Evolutionary conservation across 2,329 filamentous ascomycete species (phyloP).

Genomic region (Botryotinia globosa): DNA sequence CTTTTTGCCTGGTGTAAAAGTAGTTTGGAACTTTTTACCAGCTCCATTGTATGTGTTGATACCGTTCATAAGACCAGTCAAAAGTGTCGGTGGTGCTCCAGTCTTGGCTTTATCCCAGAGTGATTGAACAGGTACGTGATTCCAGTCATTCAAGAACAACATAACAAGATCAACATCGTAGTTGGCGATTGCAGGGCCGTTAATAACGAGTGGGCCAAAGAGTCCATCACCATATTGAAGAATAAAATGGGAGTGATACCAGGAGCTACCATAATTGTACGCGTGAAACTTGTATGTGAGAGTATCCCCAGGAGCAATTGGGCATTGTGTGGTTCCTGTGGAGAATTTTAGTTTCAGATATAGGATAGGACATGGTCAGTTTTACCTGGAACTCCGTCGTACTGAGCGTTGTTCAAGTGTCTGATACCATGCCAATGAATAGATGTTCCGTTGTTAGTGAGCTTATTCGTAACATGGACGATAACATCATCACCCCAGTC

Average conservation of each 20-base stretch:
- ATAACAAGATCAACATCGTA: constrained; percentile 23
- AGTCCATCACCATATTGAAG: constrained; percentile 50
- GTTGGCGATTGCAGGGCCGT: constrained; percentile 35
- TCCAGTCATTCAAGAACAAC: constrained; percentile 21
- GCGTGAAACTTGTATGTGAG: constrained; percentile 37
- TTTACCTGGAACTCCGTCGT: constrained; percentile 39
- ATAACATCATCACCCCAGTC: constrained; percentile 38
- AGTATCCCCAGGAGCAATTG: constrained; percentile 48
- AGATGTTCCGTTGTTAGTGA: constrained; percentile 45
- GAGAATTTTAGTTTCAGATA: not conserved
- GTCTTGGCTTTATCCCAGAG: constrained; percentile 33
- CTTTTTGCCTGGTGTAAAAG: constrained; percentile 31
- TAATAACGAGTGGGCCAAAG: constrained; percentile 42
- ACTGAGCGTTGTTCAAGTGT: constrained; percentile 43
- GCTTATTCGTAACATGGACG: constrained; percentile 39
- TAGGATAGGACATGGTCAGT: not conserved
- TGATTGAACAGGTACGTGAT: constrained; percentile 40
- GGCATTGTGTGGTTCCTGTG: constrained; percentile 41
- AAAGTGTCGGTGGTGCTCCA: constrained; percentile 28
- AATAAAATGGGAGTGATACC: constrained; percentile 56
- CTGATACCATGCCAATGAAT: constrained; percentile 53
- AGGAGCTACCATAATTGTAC: constrained; percentile 36
- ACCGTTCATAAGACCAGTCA: constrained; percentile 49
- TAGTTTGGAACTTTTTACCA: constrained; percentile 17
- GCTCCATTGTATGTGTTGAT: constrained; percentile 36